A percentile compares a stretch with the other conserved stretches of the same genome.
phyloP scores from a whole-genome alignment of 257 asterid genomes.

The Euphrasia confusa region DNA sequence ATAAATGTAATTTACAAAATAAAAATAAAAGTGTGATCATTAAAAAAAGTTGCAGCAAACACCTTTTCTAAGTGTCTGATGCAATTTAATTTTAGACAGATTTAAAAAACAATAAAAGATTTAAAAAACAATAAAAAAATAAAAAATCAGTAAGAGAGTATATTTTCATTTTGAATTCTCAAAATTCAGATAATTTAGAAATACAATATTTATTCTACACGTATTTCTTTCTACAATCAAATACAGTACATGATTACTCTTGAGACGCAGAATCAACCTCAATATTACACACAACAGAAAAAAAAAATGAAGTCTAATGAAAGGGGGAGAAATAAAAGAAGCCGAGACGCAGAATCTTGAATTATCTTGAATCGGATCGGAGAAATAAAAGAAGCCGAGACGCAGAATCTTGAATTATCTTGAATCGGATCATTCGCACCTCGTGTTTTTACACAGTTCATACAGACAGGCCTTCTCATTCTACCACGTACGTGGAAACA shows the following conservation, averaged over 20 bases:
- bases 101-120: too few species aligned
- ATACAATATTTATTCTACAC: neutral
- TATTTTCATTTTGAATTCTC: neutral
- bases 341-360: constrained; percentile 19
- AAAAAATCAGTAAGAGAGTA: too few species aligned
- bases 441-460: constrained; percentile 27
- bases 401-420: constrained; percentile 8
- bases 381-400: constrained; percentile 16
- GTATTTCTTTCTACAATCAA: constrained; percentile 25
- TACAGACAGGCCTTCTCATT: constrained; percentile 14
- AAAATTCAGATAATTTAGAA: neutral
- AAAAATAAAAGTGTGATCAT: too few species aligned
- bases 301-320: neutral
- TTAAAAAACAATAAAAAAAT: too few species aligned
- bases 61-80: too few species aligned
- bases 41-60: too few species aligned
- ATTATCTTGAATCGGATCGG: neutral
- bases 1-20: too few species aligned
- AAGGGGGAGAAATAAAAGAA: constrained; percentile 8
- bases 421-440: constrained; percentile 16
- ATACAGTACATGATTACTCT: constrained; percentile 21
- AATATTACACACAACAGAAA: constrained; percentile 21
- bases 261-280: neutral
- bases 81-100: too few species aligned
- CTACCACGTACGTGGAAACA: neutral